phyloP scores from a whole-genome alignment of 108 stramenopile species.

The Hondaea fermentalgiana region DNA sequence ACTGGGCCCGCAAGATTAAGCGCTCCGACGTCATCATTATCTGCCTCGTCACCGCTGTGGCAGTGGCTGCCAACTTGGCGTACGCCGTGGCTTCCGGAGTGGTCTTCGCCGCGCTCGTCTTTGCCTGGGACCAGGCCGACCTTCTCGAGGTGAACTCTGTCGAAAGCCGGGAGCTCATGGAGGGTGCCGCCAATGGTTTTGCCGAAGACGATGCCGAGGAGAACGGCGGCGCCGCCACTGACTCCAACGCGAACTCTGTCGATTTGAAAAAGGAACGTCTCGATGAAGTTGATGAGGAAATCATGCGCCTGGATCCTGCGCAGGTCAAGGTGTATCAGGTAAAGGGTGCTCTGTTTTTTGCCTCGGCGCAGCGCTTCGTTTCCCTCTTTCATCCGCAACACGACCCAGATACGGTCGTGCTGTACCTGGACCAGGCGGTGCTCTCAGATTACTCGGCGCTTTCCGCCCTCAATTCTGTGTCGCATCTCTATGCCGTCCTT shows the following conservation, averaged over 20 bases:
- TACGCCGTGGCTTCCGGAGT: constrained; percentile 32
- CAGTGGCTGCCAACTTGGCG: constrained; percentile 33
- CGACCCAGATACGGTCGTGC: constrained; percentile 30
- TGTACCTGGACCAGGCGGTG: constrained; percentile 29
- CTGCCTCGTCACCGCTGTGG: constrained; percentile 34
- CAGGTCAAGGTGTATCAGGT: constrained; percentile 31
- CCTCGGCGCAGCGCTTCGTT: constrained; percentile 21
- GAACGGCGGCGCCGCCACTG: not conserved
- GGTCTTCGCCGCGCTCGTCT: constrained; percentile 29
- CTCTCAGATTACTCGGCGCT: constrained; percentile 39
- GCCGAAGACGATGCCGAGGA: constrained; percentile 22
- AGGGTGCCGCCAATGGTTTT: constrained; percentile 7
- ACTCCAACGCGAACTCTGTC: not conserved
- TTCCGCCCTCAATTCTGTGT: constrained; percentile 20
- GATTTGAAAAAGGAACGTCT: not conserved
- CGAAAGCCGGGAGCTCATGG: not conserved
- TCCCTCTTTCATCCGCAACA: constrained; percentile 26
- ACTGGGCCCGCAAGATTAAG: constrained; percentile 26
- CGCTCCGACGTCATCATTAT: constrained; percentile 38
- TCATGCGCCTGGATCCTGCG: not conserved
- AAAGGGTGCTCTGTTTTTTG: constrained; percentile 34
- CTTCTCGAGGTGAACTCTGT: not conserved
- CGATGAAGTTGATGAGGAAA: not conserved
- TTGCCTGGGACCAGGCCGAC: constrained; percentile 33
- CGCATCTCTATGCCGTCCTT: constrained; percentile 19